Evolutionary conservation across 2,329 filamentous ascomycete species (phyloP), one percentile per base, ranked within the genome.

Genomic region (Trichoderma oligosporum): DNA sequence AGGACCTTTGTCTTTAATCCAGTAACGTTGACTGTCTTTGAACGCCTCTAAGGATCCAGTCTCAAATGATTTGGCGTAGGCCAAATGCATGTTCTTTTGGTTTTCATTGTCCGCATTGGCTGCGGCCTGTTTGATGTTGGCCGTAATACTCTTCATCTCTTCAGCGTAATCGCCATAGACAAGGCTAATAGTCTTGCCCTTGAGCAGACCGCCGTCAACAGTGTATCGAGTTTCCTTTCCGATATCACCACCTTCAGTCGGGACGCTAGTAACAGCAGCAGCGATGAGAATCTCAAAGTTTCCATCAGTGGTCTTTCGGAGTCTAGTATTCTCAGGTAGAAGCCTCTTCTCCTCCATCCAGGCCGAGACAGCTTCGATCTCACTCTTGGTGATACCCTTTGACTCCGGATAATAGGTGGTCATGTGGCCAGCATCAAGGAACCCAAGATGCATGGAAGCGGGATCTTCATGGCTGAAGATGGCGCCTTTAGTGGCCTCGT

Each of bases 401-500:
- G 88, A 91, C 61, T 89, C 82, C 1, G 89, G 89, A 70, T 93
- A 94, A 71, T 93, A 94, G 1, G 86, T 88, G 3, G 87, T 90
- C 80, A 91, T 80, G 70, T 93, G 88, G 29, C 88, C 88, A 27
- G 84, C 79, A 33, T 89, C 86, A 1, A 84, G 79, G 69, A 88
- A 92, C 38, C 89, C 89, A 24, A 94, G 75, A 66, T 92, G 87
- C 80, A 93, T 84, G 61, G 88, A 75, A 14, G 81, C 80, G 29
- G 82, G 76, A 60, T 84, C 81, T 58, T 81, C 75, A 25, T 82
- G 81, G 62, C 86, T 84, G 69, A 91, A 93, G 58, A 93, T 88
- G 60, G 80, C 86, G 27, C 87, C 87, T 7, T 80, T 82, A 46
- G 87, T 89, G 25, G 82, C 82, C 63, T 85, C 78, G 70, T 88